Evolutionary conservation across 768 basidiomycete genomes (phyloP), one percentile per base, ranked within the genome.

Genomic region (Boletus subparvulus): DNA sequence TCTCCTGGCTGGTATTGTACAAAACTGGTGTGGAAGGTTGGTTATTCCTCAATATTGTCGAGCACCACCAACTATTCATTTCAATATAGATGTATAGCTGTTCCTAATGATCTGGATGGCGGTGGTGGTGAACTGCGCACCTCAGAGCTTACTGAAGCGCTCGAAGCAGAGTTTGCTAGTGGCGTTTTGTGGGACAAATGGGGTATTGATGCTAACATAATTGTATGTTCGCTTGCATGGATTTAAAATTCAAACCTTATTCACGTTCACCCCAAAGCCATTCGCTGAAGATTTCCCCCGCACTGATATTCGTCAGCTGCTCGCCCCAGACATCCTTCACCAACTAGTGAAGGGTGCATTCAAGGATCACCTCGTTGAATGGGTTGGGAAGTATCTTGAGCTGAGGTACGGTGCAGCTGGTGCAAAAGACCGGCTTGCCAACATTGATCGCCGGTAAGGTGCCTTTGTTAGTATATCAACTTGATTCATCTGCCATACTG

Each of bases 281-380:
- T 75, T 74, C 45, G 73, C 69, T 0, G 35, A 44, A n/a, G 40
- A 64, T 16, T 74, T 74, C 36, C 71, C 71, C 0, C 61, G 53
- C 16, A 68, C 74, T 0, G 63, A 76, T 21, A 75, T 75, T 9
- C 58, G 68, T 47, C 59, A 72, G 30, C 61, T 74, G 0, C 43
- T 74, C 0, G 28, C 69, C 3, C 61, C 63, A 3, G 69, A 74
- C 41, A 55, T 75, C 0, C 62, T 75, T 3, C 73, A 73, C 59
- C 71, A 74, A 52, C 16, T 73, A 0, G 61, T 73, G 50, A 75
- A 73, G 41, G 73, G 74, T 0, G 57, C 61, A 1, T 76, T 74
- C 61, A 71, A 75, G 21, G 74, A 77, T 39, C 73, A 76, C 41
- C 54, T 76, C 0, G 68, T 77, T 0, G 50, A 57, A 0, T 76